Conservation (phyloP, 495 filamentous ascomycete species). For the Penicillium bialowiezense region DNA sequence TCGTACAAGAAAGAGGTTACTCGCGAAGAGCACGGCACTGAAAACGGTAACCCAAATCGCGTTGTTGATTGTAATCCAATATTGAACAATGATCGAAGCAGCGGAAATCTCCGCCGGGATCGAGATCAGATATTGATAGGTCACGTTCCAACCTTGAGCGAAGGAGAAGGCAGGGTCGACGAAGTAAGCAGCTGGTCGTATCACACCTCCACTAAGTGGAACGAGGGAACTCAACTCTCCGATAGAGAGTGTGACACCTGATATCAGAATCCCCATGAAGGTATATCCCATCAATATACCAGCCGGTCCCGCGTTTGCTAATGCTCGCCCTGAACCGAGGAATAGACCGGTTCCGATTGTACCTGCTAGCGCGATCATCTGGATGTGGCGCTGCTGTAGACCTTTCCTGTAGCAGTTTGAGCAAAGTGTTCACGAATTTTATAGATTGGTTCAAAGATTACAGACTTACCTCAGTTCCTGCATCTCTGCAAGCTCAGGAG, state of each 20-base stretch:
- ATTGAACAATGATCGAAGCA: conserved; percentile 45
- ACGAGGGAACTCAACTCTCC: conserved; percentile 26
- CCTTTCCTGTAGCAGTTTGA: no score
- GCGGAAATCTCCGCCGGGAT: conserved; percentile 33
- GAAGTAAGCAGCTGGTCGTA: conserved; percentile 23
- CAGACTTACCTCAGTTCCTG: no score
- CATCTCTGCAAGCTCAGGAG: no score
- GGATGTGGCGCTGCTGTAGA: conserved; percentile 27
- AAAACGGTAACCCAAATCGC: conserved; percentile 43
- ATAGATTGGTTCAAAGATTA: no score
- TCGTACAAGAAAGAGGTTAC: conserved; percentile 35
- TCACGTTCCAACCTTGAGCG: conserved; percentile 26
- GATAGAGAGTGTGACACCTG: conserved; percentile 16
- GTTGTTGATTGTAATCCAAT: conserved; percentile 33
- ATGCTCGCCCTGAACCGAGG: conserved; percentile 50
- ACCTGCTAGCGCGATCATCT: conserved; percentile 46
- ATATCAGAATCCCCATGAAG: conserved; percentile 19
- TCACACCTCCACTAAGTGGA: conserved; percentile 26
- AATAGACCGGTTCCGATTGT: conserved; percentile 35
- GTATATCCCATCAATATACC: conserved; percentile 34
- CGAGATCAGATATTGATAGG: conserved; percentile 27
- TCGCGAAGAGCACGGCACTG: conserved; percentile 39
- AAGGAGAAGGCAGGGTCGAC: conserved; percentile 30
- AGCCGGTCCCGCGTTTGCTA: conserved; percentile 58
- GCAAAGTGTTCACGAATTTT: no score